These are phyloP conservation scores for Vachellia pachyceras DNA, from an alignment of 306 rosid genomes.

Conservation along the genomic window DNA sequence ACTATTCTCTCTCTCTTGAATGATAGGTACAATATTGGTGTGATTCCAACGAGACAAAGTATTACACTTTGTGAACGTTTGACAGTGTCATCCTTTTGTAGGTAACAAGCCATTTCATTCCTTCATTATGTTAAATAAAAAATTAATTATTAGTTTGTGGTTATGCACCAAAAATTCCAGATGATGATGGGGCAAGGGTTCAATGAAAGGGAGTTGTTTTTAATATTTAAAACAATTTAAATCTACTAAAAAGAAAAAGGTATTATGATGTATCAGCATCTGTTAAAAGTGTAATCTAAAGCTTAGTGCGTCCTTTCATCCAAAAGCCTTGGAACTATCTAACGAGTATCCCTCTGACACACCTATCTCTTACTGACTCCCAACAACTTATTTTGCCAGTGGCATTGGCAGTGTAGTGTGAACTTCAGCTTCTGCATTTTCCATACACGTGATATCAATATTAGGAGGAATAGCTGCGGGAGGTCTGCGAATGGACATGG, in stretches of 20 bases:
- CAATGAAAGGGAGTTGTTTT: not conserved
- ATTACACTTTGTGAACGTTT: constrained; percentile 70
- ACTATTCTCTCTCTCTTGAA: not conserved
- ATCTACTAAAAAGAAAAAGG: not conserved
- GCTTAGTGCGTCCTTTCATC: not conserved
- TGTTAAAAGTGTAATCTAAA: not conserved
- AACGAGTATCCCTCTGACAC: not conserved
- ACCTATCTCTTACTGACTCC: not conserved
- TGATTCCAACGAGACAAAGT: constrained; percentile 85
- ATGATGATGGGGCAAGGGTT: constrained; percentile 6
- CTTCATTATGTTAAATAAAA: constrained; percentile 24
- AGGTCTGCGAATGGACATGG: not conserved
- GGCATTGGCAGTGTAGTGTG: not conserved
- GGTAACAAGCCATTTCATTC: constrained; percentile 51
- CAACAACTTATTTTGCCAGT: not conserved
- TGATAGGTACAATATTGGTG: constrained; percentile 86
- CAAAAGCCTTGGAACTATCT: not conserved
- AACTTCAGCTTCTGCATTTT: not conserved
- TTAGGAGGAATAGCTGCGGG: not conserved
- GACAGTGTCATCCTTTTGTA: constrained; percentile 84
- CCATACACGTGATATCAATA: not conserved
- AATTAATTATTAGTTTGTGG: constrained; percentile 7
- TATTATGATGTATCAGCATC: not conserved
- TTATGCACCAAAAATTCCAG: not conserved
- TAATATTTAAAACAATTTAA: not conserved